Evolutionary conservation across 208 protist genomes (phyloP), one percentile per base, ranked within the genome.

Genomic region (Trypanosoma cruzi): DNA sequence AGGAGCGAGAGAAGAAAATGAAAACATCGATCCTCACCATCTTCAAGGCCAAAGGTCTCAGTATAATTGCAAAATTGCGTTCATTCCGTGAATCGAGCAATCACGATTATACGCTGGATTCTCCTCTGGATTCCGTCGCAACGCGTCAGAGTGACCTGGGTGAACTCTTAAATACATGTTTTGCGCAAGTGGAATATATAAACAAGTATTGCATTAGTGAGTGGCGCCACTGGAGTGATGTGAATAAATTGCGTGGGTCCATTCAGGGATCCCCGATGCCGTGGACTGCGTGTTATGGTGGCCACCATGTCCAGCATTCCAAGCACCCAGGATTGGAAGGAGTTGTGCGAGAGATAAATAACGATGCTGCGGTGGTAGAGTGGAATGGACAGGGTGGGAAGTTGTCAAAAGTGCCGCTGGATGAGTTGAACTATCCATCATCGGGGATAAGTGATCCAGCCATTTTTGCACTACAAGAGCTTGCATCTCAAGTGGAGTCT

Each of bases 401-500:
- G 29, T 16, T 71, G 16, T n/a, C 18, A 20, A 31, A 14, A 37
- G 64, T 75, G 20, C 36, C 14, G 26, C n/a, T 76, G 26, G 14
- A 52, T 13, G 49, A 77, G 20, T 32, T 81, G 13, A 56, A 55
- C 7, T 81, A 77, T 58, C 76, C 76, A 10, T 64, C 50, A 10
- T 77, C 76, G 6, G 76, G 76, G 13, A 65, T 81, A 24, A 71
- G 60, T 64, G 76, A 81, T 53, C 76, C 76, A 5, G 71, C 50
- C 16, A 53, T 76, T 1, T 69, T 81, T 63, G 76, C 65, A 10
- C 26, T 72, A 48, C 69, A 73, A 18, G 64, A 73, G 34, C 37
- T 81, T 24, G 49, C 52, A 36, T 11, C 26, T 32, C 76, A 81
- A 56, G 64, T 81, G 42, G 76, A 81, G 14, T 77, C 76, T 14